Evolutionary conservation across 495 filamentous ascomycete genomes (phyloP), one percentile per base, ranked within the genome.

Genomic region (Podospora pseudocomata): DNA sequence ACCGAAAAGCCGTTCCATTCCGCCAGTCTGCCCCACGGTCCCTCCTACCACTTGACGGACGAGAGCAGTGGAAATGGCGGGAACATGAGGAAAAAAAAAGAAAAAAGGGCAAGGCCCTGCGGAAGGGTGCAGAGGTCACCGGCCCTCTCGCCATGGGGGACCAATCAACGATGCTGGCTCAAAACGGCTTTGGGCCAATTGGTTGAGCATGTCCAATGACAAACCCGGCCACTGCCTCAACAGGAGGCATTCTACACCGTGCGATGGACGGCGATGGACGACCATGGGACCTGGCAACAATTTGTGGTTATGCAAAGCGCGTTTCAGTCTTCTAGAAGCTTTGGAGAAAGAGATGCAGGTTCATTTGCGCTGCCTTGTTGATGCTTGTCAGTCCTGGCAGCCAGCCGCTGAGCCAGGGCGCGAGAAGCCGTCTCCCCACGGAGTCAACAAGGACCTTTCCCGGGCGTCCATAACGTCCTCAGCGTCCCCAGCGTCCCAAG

Each of bases 281-380:
- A 23, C 23, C 23, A 23, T 23, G 1, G 23, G 23, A 64, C 68
- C 39, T 68, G 60, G 27, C 61, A 60, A 60, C n/a, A 49, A 20
- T 66, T 61, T 63, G 60, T 39, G 27, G 23, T 58, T 74, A 67
- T 67, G 75, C 65, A 64, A 71, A 3, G 27, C 68, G 71, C 72
- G 69, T 73, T 74, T 70, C 73, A 75, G 75, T 76, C 61, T 63
- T 63, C 75, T 75, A 76, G 73, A 74, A 75, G 70, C 11, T 63
- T 56, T 60, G 71, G 70, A 67, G 72, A 72, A 66, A 70, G 60
- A 70, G 70, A 65, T 65, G 65, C 59, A 68, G 60, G 65, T 68
- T 73, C 60, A 70, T 67, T 69, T 74, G 67, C 67, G 64, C 39
- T 20, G 54, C 55, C 59, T 32, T 23, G 58, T 7, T 34, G 54